These are phyloP conservation scores for Globisporangium nodosum DNA, from an alignment of 352 stramenopile genomes.

Conservation along the genomic window DNA sequence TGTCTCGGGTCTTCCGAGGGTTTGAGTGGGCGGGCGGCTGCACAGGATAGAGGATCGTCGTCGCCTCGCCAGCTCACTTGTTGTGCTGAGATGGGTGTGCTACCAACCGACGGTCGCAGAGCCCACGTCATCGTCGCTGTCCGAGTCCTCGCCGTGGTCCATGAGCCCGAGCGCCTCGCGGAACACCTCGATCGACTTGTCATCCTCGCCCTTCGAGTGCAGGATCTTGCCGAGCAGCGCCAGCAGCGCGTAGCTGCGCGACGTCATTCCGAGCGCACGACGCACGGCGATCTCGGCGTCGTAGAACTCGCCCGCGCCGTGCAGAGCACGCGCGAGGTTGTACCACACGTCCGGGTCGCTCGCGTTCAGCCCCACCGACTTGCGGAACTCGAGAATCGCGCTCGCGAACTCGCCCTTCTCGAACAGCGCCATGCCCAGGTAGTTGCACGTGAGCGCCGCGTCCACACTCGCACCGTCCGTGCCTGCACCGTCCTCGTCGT, in stretches of 20 bases:
- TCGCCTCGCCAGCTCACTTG: no score
- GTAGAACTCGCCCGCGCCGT: conserved; percentile 43
- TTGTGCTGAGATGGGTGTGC: neutral
- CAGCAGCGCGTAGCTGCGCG: conserved; percentile 58
- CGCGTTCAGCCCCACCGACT: conserved; percentile 60
- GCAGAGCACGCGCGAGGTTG: conserved; percentile 60
- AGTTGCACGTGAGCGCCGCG: conserved; percentile 64
- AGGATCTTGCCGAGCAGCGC: conserved; percentile 82
- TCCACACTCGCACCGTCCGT: conserved; percentile 54
- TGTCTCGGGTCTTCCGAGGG: neutral
- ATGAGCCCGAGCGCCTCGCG: conserved; percentile 68
- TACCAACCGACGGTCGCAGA: conserved; percentile 80
- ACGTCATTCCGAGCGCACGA: conserved; percentile 40
- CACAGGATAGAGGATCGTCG: neutral
- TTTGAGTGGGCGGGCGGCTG: no score
- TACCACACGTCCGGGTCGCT: conserved; percentile 73
- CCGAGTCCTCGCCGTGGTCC: conserved; percentile 50
- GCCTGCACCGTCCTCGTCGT: conserved; percentile 17
- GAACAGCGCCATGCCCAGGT: conserved; percentile 60
- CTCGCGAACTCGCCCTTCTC: conserved; percentile 57
- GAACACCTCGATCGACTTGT: conserved; percentile 72
- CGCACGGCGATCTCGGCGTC: conserved; percentile 67
- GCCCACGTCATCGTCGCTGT: conserved; percentile 64
- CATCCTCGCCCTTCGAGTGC: conserved; percentile 71
- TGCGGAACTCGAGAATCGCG: conserved; percentile 63